phyloP scores from a whole-genome alignment of 768 basidiomycete genomes.

The Lentinula sp. region DNA sequence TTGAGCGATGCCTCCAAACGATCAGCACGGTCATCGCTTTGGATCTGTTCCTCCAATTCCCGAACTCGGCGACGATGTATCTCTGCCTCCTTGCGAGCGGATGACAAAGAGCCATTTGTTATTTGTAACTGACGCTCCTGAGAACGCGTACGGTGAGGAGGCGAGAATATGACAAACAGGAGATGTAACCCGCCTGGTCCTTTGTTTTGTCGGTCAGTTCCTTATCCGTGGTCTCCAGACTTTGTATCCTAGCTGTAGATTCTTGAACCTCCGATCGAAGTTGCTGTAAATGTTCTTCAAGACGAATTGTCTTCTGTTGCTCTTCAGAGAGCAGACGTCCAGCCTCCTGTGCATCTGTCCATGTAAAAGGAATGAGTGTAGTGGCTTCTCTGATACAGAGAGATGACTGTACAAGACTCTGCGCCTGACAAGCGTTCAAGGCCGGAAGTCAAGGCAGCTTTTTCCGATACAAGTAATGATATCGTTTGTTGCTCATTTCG shows the following conservation, averaged over 20 bases:
- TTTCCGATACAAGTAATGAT: slow-evolving; percentile 70
- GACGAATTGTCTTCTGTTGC: slow-evolving; percentile 27
- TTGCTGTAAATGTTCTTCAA: slow-evolving; percentile 36
- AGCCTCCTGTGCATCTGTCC: slow-evolving; percentile 37
- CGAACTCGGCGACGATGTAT: slow-evolving; percentile 53
- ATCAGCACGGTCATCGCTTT: slow-evolving; percentile 79
- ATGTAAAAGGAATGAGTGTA: neutral
- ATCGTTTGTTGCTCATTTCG: slow-evolving; percentile 71
- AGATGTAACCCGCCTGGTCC: slow-evolving; percentile 39
- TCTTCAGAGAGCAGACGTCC: slow-evolving; percentile 38
- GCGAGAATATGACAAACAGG: neutral
- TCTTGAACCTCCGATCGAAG: slow-evolving; percentile 35
- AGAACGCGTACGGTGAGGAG: slow-evolving; percentile 15
- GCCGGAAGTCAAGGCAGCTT: slow-evolving; percentile 52
- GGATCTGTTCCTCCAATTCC: slow-evolving; percentile 77
- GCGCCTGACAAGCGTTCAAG: slow-evolving; percentile 51
- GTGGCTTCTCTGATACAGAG: neutral
- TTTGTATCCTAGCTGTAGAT: slow-evolving; percentile 29
- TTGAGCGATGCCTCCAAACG: slow-evolving; percentile 65
- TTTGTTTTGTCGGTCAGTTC: slow-evolving; percentile 45
- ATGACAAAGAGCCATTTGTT: slow-evolving; percentile 45
- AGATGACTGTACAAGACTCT: slow-evolving; percentile 49
- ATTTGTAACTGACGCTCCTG: slow-evolving; percentile 76
- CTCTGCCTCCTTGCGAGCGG: slow-evolving; percentile 47
- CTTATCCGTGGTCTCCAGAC: slow-evolving; percentile 46